A percentile compares a stretch with the other conserved stretches of the same genome.
These are phyloP conservation scores for Anthoceros angustus DNA, from an alignment of 225 moss, liverwort and hornwort genomes.

Conservation along the genomic window DNA sequence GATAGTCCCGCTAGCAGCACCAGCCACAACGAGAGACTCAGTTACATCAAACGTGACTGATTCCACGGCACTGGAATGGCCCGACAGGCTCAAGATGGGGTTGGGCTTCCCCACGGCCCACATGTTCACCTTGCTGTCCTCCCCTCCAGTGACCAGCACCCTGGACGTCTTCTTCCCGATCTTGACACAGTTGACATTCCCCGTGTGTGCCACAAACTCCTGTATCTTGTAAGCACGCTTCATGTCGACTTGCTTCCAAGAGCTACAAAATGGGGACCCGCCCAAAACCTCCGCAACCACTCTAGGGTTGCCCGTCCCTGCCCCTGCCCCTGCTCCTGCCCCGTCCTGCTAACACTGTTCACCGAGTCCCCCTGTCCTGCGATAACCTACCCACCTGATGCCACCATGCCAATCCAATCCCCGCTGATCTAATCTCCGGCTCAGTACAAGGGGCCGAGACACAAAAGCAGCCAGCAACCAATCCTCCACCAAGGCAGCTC, in stretches of 20 bases:
- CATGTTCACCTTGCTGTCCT: constrained; percentile 99
- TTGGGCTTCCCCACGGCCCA: constrained; percentile 99
- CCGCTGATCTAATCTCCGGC: no score
- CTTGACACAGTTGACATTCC: constrained; percentile 99
- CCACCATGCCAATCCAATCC: no score
- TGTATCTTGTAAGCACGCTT: constrained; percentile 30
- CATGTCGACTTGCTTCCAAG: constrained; percentile 17
- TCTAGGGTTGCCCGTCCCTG: no score
- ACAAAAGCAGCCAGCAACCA: no score
- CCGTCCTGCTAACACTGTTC: no score
- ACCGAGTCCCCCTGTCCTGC: no score
- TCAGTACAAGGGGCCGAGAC: no score
- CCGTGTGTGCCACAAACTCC: constrained; percentile 99
- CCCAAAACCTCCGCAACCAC: no score
- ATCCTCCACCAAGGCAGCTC: no score
- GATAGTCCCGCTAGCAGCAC: constrained; percentile 95
- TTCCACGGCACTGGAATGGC: constrained; percentile 95
- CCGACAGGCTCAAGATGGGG: constrained; percentile 93
- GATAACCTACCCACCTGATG: no score
- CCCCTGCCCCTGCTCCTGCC: no score
- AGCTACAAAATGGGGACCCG: not conserved
- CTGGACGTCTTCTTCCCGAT: constrained; percentile 99
- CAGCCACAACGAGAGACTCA: constrained; percentile 91
- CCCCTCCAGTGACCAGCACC: constrained; percentile 96
- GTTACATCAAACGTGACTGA: constrained; percentile 99